phyloP scores from a whole-genome alignment of 148 eudicot species.

The Camellia sinensis region DNA sequence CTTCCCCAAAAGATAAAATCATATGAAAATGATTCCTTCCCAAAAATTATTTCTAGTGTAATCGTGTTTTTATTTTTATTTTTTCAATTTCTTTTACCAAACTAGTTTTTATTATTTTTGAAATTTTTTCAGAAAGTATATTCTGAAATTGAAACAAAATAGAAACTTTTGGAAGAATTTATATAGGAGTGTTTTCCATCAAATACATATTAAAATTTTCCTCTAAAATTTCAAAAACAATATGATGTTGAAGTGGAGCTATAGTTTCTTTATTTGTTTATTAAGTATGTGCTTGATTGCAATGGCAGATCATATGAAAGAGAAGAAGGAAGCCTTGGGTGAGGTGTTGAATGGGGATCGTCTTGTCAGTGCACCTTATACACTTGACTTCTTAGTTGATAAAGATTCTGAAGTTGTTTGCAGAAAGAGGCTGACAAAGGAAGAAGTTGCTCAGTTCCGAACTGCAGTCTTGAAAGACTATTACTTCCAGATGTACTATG shows the following conservation, averaged over 20 bases:
- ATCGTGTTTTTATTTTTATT: too few relatives aligned
- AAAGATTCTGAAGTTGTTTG: conserved; percentile 28
- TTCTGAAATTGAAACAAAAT: too few relatives aligned
- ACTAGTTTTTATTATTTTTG: too few relatives aligned
- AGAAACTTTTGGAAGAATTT: too few relatives aligned
- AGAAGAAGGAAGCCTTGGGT: conserved; percentile 34
- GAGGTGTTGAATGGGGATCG: conserved; percentile 36
- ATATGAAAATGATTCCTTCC: too few relatives aligned
- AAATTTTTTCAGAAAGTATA: too few relatives aligned
- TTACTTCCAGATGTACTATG: conserved; percentile 34
- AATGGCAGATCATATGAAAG: conserved; percentile 19
- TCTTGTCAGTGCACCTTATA: conserved; percentile 30
- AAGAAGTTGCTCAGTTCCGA: conserved; percentile 31
- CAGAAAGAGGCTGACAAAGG: conserved; percentile 19
- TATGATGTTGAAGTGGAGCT: too few relatives aligned
- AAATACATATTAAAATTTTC: neutral
- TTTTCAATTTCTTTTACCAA: too few relatives aligned
- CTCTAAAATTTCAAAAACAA: neutral
- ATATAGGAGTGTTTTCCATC: too few relatives aligned
- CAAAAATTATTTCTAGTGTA: too few relatives aligned
- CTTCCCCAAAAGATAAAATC: too few relatives aligned
- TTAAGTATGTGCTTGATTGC: neutral
- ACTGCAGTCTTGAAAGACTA: conserved; percentile 29
- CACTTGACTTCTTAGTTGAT: conserved; percentile 23
- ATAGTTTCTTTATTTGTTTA: neutral